Conservation (phyloP, 352 stramenopile species). For the Phytopythium mirpurense region DNA sequence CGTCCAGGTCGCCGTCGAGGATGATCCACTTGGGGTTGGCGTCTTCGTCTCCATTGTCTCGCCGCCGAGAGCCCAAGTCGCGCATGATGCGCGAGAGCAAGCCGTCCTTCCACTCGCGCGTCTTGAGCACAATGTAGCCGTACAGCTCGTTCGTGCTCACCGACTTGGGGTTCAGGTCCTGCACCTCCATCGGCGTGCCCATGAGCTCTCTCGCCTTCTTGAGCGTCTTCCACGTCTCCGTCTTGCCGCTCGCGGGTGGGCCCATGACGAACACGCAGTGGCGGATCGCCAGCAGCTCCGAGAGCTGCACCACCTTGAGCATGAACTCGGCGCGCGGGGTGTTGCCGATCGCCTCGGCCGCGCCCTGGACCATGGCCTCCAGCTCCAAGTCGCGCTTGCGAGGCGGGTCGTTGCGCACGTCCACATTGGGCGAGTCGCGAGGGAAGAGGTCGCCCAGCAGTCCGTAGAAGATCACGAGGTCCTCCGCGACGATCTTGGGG, state of each 20-base stretch:
- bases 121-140: constrained; percentile 94
- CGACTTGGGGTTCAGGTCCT: constrained; percentile 95
- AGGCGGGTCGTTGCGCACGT: constrained; percentile 88
- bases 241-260: constrained; percentile 91
- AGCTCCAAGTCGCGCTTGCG: constrained; percentile 91
- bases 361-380: constrained; percentile 86
- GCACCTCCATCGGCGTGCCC: constrained; percentile 84
- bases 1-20: constrained; percentile 95
- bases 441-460: constrained; percentile 95
- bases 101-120: constrained; percentile 95
- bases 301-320: constrained; percentile 94
- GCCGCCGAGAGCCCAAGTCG: constrained; percentile 88
- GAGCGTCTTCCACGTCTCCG: constrained; percentile 94
- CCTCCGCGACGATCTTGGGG: constrained; percentile 94
- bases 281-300: constrained; percentile 92
- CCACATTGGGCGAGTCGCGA: constrained; percentile 74
- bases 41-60: constrained; percentile 85
- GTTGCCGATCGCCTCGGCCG: constrained; percentile 75
- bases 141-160: constrained; percentile 96
- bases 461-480: constrained; percentile 94
- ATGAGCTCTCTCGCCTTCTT: constrained; percentile 85
- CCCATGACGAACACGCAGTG: constrained; percentile 98
- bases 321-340: constrained; percentile 81
- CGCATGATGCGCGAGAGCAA: constrained; percentile 95
- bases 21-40: constrained; percentile 97